phyloP scores from a whole-genome alignment of 345 rosid genomes.

The Eucalyptus polyanthemos region DNA sequence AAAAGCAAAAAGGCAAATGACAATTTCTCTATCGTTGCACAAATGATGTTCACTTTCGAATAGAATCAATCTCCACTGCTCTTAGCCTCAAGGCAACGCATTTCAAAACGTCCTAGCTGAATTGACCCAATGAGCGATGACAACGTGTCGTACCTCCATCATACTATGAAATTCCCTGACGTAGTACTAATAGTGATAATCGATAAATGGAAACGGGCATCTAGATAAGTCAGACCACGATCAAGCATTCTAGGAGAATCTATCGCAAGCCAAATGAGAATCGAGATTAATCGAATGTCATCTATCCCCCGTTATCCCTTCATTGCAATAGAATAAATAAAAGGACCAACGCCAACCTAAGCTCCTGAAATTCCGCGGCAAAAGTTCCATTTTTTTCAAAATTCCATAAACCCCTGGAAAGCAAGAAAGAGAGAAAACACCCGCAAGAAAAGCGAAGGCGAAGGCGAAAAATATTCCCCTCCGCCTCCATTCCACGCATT shows the following conservation, averaged over 20 bases:
- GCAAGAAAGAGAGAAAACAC: background rate
- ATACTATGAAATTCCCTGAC: background rate
- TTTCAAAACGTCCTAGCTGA: background rate
- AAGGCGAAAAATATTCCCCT: background rate
- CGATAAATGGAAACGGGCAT: background rate
- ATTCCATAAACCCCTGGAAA: background rate
- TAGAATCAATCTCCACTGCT: background rate
- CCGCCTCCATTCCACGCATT: background rate
- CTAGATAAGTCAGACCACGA: background rate
- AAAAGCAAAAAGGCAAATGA: background rate
- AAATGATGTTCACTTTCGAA: background rate
- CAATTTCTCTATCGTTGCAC: background rate
- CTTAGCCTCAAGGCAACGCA: background rate
- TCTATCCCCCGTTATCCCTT: too few relatives aligned
- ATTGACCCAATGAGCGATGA: background rate
- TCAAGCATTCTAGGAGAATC: background rate
- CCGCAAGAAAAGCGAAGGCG: background rate
- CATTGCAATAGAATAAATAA: too few relatives aligned
- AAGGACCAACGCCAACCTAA: background rate
- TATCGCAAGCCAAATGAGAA: background rate
- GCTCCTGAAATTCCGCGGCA: background rate
- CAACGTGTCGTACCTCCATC: background rate
- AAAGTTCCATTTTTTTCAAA: background rate
- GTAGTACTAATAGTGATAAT: too few relatives aligned
- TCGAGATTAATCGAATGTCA: background rate